Percentiles rank a stretch among this genome's conserved stretches.
Conservation (phyloP, 352 stramenopile genomes). For the Pythium monospermum region DNA sequence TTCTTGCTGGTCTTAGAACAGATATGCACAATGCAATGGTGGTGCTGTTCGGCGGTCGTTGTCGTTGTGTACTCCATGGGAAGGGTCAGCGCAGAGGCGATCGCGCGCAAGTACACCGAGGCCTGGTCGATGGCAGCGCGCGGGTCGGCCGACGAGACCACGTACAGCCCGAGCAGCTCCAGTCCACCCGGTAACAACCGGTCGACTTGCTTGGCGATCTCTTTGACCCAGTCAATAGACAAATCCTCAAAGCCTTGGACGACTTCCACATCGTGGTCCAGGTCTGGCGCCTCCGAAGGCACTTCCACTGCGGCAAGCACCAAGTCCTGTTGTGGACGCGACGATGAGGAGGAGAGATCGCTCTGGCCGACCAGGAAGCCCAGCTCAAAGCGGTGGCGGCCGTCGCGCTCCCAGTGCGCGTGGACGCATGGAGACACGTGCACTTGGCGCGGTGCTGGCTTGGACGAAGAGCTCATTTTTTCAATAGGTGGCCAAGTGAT, state of each 20-base stretch:
- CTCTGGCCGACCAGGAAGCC: conserved; percentile 58
- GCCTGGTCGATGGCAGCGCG: conserved; percentile 28
- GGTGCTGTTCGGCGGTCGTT: neutral
- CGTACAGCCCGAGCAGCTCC: conserved; percentile 48
- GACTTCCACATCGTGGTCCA: conserved; percentile 28
- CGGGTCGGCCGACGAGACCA: conserved; percentile 29
- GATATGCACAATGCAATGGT: conserved; percentile 48
- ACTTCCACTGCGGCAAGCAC: conserved; percentile 46
- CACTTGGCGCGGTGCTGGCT: conserved; percentile 3
- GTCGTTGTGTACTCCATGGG: conserved; percentile 12
- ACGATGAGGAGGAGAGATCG: conserved; percentile 12
- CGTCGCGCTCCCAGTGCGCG: conserved; percentile 22
- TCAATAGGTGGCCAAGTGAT: no score
- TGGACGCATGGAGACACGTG: conserved; percentile 12
- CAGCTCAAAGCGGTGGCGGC: conserved; percentile 40
- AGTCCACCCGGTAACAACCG: conserved; percentile 58
- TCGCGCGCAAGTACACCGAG: conserved; percentile 49
- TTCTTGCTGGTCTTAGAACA: conserved; percentile 16
- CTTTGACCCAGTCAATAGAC: conserved; percentile 58
- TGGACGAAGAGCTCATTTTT: neutral
- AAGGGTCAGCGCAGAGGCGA: conserved; percentile 28
- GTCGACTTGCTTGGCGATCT: conserved; percentile 64
- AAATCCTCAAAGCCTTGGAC: conserved; percentile 39
- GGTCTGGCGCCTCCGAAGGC: conserved; percentile 32
- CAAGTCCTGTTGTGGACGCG: conserved; percentile 27